phyloP scores from a whole-genome alignment of 805 yeast species.

The Candida andamanensis region DNA sequence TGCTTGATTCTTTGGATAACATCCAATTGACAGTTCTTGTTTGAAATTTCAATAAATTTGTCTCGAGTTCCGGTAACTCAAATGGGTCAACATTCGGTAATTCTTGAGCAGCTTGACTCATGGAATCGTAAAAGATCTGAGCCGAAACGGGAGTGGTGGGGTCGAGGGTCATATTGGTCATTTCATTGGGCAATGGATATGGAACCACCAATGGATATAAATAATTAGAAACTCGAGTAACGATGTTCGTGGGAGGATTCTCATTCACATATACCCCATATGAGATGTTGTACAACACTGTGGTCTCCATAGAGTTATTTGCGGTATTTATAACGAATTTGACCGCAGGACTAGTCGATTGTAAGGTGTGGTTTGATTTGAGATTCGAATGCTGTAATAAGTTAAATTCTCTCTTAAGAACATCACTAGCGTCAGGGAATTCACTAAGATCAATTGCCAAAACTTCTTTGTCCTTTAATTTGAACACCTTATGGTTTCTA shows the following conservation, averaged over 20 bases:
- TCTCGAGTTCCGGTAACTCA: conserved; percentile 40
- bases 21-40: conserved; percentile 54
- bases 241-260: conserved; percentile 14
- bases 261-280: conserved; percentile 16
- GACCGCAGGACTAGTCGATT: conserved; percentile 5
- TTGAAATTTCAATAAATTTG: conserved; percentile 47
- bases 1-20: conserved; percentile 44
- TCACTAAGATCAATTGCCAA: conserved; percentile 3
- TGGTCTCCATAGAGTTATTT: conserved; percentile 9
- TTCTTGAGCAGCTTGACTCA: conserved; percentile 40
- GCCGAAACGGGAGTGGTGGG: conserved; percentile 22
- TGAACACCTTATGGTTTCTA: conserved; percentile 2
- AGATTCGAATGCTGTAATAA: conserved; percentile 3
- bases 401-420: conserved; percentile 1
- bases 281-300: conserved; percentile 12
- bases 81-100: conserved; percentile 16
- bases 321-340: conserved; percentile 10
- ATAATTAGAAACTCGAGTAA: conserved; percentile 9
- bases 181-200: conserved; percentile 2
- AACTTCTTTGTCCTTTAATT: conserved; percentile 1
- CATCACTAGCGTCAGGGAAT: not conserved
- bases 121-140: conserved; percentile 44
- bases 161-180: conserved; percentile 1
- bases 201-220: conserved; percentile 5
- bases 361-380: conserved; percentile 5